phyloP scores from a whole-genome alignment of 495 filamentous ascomycete genomes.

The Penicillium canescens region DNA sequence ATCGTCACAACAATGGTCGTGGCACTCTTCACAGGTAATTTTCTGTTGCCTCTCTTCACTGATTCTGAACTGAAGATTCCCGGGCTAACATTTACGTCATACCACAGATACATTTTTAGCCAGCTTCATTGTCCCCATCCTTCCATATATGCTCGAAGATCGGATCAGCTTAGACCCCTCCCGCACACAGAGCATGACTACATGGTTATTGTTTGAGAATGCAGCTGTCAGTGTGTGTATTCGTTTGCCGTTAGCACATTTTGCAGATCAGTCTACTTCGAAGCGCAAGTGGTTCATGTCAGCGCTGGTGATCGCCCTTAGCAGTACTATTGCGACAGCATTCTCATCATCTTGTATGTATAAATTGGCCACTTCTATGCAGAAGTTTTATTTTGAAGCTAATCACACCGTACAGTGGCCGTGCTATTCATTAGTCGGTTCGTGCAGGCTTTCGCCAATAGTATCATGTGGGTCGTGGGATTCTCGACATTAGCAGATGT shows the following conservation, averaged over 20 bases:
- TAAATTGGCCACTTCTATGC: conserved; percentile 8
- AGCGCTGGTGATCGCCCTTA: not conserved
- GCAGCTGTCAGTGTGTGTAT: conserved; percentile 13
- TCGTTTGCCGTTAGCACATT: conserved; percentile 17
- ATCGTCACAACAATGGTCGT: too few relatives aligned
- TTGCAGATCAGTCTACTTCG: conserved; percentile 15
- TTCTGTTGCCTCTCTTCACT: too few relatives aligned
- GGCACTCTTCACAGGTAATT: too few relatives aligned
- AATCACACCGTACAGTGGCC: conserved; percentile 16
- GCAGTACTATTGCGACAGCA: not conserved
- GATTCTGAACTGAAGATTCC: too few relatives aligned
- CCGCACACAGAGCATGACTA: conserved; percentile 15
- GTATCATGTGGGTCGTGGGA: conserved; percentile 28
- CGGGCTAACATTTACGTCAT: too few relatives aligned
- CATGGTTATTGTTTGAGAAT: conserved; percentile 17
- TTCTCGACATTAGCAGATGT: conserved; percentile 25
- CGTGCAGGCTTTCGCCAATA: conserved; percentile 26
- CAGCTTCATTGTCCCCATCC: conserved; percentile 22
- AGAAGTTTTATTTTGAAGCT: not conserved
- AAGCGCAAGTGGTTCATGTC: too few relatives aligned
- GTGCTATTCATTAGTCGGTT: conserved; percentile 25
- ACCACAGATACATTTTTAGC: too few relatives aligned
- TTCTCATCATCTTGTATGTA: conserved; percentile 14
- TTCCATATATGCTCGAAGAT: conserved; percentile 21
- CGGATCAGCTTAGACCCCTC: conserved; percentile 16